Conservation (phyloP, 768 basidiomycete genomes). For the Collybiopsis luxurians region DNA sequence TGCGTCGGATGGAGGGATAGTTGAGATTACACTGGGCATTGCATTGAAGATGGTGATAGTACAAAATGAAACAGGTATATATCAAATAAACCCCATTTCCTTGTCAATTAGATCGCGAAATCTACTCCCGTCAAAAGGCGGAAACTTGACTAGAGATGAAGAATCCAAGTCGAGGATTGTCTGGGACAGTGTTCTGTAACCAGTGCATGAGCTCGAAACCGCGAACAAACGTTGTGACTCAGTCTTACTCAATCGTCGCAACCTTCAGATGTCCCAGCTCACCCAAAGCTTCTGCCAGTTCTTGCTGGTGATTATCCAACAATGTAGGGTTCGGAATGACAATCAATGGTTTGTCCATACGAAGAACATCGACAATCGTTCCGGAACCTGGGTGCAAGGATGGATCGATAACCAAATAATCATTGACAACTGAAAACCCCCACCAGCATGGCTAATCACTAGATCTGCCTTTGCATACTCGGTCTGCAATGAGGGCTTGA, state of each 20-base stretch:
- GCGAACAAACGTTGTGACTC: neutral
- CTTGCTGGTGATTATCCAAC: constrained; percentile 91
- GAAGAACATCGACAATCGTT: constrained; percentile 86
- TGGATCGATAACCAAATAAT: constrained; percentile 1
- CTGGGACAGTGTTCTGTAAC: constrained; percentile 47
- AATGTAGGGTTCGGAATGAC: constrained; percentile 88
- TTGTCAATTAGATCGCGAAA: constrained; percentile 72
- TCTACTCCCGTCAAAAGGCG: constrained; percentile 61
- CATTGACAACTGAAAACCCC: constrained; percentile 18
- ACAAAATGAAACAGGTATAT: constrained; percentile 3
- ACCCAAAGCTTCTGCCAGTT: constrained; percentile 73
- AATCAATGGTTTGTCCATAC: constrained; percentile 73
- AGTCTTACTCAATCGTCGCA: constrained; percentile 56
- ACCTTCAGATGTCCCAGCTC: constrained; percentile 55
- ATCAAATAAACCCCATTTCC: constrained; percentile 69
- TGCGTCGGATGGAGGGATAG: constrained; percentile 46
- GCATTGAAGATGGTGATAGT: neutral
- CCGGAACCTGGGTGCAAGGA: constrained; percentile 83
- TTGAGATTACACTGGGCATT: constrained; percentile 30
- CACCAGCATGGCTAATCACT: constrained; percentile 94
- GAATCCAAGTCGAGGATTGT: constrained; percentile 49
- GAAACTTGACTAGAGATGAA: constrained; percentile 52
- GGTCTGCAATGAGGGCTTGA: constrained; percentile 67
- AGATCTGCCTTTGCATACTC: constrained; percentile 68
- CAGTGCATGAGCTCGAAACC: neutral